A percentile compares a stretch with the other conserved stretches of the same genome.
Evolutionary conservation across 2,329 filamentous ascomycete species (phyloP).

Genomic region (Dactylellina haptotyla): DNA sequence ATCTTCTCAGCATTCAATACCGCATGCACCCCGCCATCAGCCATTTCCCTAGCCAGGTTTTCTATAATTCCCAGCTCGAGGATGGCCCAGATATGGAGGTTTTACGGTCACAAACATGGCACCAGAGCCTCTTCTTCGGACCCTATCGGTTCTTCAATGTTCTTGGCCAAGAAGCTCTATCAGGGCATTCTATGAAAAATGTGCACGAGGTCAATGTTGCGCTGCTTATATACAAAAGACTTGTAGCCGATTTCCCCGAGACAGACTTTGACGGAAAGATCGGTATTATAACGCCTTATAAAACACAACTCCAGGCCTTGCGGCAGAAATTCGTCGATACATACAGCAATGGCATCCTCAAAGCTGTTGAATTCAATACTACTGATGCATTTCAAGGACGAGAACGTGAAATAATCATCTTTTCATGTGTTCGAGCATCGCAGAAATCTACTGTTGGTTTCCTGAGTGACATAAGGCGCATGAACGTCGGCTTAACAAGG

Average conservation of each 20-base stretch:
- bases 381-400: conserved; percentile 97
- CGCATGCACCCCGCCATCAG: conserved; percentile 99
- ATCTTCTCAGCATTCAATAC: conserved; percentile 96
- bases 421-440: conserved; percentile 94
- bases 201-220: conserved; percentile 85
- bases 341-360: conserved; percentile 79
- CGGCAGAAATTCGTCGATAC: conserved; percentile 76
- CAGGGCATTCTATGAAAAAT: conserved; percentile 88
- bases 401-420: conserved; percentile 97
- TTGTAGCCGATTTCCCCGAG: conserved; percentile 75
- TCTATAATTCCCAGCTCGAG: conserved; percentile 87
- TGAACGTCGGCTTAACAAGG: conserved; percentile 98
- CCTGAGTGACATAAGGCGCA: conserved; percentile 95
- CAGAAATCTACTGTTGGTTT: conserved; percentile 97
- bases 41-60: conserved; percentile 85
- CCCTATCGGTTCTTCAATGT: conserved; percentile 99
- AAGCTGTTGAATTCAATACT: conserved; percentile 94
- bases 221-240: conserved; percentile 81
- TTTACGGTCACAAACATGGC: conserved; percentile 84
- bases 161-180: conserved; percentile 83
- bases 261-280: conserved; percentile 83
- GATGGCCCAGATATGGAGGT: conserved; percentile 85
- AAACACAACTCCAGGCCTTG: conserved; percentile 85
- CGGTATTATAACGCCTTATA: conserved; percentile 98
- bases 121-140: conserved; percentile 79